Conservation (phyloP, 208 protist genomes). For the Crithidia acanthocephali region DNA sequence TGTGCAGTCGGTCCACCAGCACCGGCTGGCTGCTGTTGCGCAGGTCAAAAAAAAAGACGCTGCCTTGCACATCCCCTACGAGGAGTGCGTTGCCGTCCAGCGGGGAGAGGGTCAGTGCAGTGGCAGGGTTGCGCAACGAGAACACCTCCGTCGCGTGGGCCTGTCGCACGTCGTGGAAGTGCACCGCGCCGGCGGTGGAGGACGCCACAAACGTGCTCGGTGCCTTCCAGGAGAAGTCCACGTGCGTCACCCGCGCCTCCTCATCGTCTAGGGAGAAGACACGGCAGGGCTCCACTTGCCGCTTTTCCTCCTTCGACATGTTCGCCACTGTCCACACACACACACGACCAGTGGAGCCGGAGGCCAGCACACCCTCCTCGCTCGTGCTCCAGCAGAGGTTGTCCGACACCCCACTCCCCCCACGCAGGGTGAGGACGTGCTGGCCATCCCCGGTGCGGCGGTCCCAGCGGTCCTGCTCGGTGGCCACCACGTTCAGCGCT, state of each 20-base stretch:
- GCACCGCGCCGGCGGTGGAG: conserved; percentile 51
- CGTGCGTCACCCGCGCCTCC: conserved; percentile 53
- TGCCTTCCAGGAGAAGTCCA: conserved; percentile 71
- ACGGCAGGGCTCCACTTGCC: conserved; percentile 50
- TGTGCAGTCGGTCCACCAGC: conserved; percentile 51
- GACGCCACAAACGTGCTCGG: conserved; percentile 52
- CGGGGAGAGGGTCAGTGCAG: conserved; percentile 56
- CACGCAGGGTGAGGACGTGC: conserved; percentile 78
- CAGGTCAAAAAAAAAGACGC: conserved; percentile 72
- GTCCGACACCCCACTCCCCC: conserved; percentile 59
- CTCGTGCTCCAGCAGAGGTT: conserved; percentile 81
- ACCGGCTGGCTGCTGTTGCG: conserved; percentile 60
- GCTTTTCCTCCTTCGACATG: conserved; percentile 68
- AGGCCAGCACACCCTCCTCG: conserved; percentile 58
- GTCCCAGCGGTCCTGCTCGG: conserved; percentile 90
- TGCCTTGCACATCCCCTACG: conserved; percentile 59
- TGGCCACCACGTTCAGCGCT: conserved; percentile 63
- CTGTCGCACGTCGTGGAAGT: conserved; percentile 59
- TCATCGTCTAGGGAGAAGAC: conserved; percentile 57
- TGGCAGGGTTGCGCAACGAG: conserved; percentile 41
- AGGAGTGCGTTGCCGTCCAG: conserved; percentile 64
- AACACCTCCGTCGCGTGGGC: conserved; percentile 51
- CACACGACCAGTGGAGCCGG: conserved; percentile 60
- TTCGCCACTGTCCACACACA: conserved; percentile 82
- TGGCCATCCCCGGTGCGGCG: conserved; percentile 75